A percentile compares a stretch with the other conserved stretches of the same genome.
These are phyloP conservation scores for Ophiostoma sp. DNA, from an alignment of 2,329 filamentous ascomycete species.

Conservation along the genomic window DNA sequence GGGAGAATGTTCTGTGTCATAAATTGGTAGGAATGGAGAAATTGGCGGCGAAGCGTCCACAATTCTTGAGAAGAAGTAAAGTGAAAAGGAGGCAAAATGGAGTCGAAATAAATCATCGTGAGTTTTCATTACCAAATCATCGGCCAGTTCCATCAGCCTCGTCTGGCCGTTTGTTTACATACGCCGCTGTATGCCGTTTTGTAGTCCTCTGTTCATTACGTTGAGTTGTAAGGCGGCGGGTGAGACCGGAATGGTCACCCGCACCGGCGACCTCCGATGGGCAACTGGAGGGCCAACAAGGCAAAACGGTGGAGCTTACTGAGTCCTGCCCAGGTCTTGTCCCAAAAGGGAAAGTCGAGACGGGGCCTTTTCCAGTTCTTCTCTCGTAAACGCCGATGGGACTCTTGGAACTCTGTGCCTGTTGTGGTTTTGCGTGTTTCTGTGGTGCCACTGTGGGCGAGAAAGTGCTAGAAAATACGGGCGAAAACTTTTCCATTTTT, in stretches of 20 bases:
- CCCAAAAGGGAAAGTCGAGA: conserved; percentile 6
- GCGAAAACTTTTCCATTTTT: not conserved
- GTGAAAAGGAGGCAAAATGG: conserved; percentile 32
- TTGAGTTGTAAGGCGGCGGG: conserved; percentile 1
- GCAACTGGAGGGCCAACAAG: not conserved
- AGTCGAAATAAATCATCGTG: not conserved
- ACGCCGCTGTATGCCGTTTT: not conserved
- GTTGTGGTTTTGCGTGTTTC: not conserved
- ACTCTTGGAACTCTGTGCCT: not conserved
- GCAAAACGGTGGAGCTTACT: not conserved
- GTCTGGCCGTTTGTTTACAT: not conserved
- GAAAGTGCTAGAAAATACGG: not conserved
- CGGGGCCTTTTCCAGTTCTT: not conserved
- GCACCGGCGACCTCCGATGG: conserved; percentile 24
- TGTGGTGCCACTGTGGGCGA: not conserved
- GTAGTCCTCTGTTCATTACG: not conserved
- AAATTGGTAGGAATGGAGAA: not conserved
- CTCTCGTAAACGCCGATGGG: conserved; percentile 14
- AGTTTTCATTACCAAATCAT: conserved; percentile 22
- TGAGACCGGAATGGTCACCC: not conserved
- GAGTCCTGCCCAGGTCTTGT: not conserved
- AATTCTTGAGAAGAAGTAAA: not conserved
- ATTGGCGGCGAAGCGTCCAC: not conserved
- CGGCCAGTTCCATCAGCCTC: conserved; percentile 20
- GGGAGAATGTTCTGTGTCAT: not conserved